A percentile compares a stretch with the other conserved stretches of the same genome.
These are phyloP conservation scores for Clarireedia monteithiana DNA, from an alignment of 2,329 filamentous ascomycete species.

Conservation along the genomic window DNA sequence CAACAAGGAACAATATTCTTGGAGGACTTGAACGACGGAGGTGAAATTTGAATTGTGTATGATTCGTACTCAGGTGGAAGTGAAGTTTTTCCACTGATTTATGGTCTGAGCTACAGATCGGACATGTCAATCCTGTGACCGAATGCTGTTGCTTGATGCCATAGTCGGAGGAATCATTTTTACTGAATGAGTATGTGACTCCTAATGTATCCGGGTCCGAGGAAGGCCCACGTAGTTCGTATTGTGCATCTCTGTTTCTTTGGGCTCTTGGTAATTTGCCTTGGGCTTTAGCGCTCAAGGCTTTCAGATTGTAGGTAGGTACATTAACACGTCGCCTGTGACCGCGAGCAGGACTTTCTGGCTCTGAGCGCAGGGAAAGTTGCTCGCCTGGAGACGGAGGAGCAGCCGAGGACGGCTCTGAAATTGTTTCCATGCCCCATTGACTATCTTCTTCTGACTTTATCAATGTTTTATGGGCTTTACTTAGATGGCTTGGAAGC, in stretches of 20 bases:
- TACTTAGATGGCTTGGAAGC: slow-evolving; percentile 14
- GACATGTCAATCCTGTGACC: slow-evolving; percentile 20
- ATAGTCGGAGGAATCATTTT: slow-evolving; percentile 16
- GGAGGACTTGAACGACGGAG: slow-evolving; percentile 13
- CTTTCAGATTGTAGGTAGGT: slow-evolving; percentile 49
- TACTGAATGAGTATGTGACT: slow-evolving; percentile 22
- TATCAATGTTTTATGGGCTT: background rate
- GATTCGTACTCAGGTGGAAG: slow-evolving; percentile 21
- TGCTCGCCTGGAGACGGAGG: slow-evolving; percentile 6
- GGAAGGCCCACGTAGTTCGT: slow-evolving; percentile 14
- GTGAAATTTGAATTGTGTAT: slow-evolving; percentile 21
- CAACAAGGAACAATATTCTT: slow-evolving; percentile 38
- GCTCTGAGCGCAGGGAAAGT: slow-evolving; percentile 1
- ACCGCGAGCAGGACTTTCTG: slow-evolving; percentile 16
- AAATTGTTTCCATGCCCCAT: background rate
- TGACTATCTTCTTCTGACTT: background rate
- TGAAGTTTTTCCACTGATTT: slow-evolving; percentile 17
- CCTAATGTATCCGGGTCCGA: slow-evolving; percentile 17
- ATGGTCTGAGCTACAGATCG: slow-evolving; percentile 18
- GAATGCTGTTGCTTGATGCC: slow-evolving; percentile 17
- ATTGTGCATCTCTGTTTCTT: slow-evolving; percentile 28
- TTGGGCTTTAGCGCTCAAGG: slow-evolving; percentile 49
- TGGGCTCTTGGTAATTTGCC: slow-evolving; percentile 42
- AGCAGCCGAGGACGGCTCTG: background rate
- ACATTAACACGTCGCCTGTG: slow-evolving; percentile 18